phyloP scores from a whole-genome alignment of 1,284 basidiomycete genomes.

The Ceratobasidium sp. region DNA sequence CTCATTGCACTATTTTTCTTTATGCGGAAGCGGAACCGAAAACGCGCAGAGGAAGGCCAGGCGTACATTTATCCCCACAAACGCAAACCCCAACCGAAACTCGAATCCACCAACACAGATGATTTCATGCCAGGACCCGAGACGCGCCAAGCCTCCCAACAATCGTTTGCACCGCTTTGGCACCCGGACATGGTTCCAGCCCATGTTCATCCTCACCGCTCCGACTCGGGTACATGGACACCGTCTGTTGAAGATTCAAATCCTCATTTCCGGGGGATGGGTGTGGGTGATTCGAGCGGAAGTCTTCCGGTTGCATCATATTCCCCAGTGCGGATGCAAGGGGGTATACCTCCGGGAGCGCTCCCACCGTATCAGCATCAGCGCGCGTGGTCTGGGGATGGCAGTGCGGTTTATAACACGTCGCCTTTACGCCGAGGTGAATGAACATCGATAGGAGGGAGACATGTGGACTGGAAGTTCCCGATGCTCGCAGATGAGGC shows the following conservation, averaged over 20 bases:
- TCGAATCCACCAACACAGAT: too few species aligned
- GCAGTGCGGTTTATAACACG: slow-evolving; percentile 1
- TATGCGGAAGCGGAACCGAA: slow-evolving; percentile 1
- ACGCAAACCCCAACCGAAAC: too few species aligned
- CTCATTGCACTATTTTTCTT: slow-evolving; percentile 2
- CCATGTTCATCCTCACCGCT: too few species aligned
- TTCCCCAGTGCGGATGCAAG: background rate
- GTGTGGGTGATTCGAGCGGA: slow-evolving; percentile 1
- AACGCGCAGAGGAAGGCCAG: background rate
- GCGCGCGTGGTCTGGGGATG: slow-evolving; percentile 1
- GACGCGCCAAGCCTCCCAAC: too few species aligned
- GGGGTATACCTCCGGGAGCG: background rate
- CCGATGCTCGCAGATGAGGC: too few species aligned
- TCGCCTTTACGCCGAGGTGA: background rate
- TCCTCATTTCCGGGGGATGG: background rate
- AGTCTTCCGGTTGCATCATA: slow-evolving; percentile 13
- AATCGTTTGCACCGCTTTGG: slow-evolving; percentile 14
- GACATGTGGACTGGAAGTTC: background rate
- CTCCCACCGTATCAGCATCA: background rate
- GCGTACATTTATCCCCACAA: too few species aligned
- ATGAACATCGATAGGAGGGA: slow-evolving; percentile 7
- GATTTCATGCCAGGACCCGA: too few species aligned
- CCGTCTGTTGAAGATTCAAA: too few species aligned
- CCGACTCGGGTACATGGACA: background rate
- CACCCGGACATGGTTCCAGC: background rate